These are phyloP conservation scores for Populus pruinosa DNA, from an alignment of 345 rosid genomes.

Conservation along the genomic window DNA sequence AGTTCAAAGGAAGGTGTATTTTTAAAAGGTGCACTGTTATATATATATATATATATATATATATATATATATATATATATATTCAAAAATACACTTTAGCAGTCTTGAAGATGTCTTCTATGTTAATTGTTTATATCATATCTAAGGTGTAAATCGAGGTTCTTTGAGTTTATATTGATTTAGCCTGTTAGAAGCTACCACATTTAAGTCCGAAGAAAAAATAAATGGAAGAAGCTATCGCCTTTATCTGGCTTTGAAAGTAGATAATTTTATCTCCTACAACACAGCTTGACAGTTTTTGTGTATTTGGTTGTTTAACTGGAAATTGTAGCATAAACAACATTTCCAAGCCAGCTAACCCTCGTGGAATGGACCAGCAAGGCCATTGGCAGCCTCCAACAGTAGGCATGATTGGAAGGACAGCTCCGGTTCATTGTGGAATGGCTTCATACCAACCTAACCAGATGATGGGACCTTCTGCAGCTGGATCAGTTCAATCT, in stretches of 20 bases:
- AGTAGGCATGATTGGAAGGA: slow-evolving; percentile 14
- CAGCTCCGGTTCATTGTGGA: slow-evolving; percentile 27
- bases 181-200: too few species aligned
- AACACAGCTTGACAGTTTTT: neutral
- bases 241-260: neutral
- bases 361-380: slow-evolving; percentile 30
- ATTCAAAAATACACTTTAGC: neutral
- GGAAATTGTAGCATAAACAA: neutral
- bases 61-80: too few species aligned
- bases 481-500: slow-evolving; percentile 16
- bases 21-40: too few species aligned
- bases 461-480: slow-evolving; percentile 28
- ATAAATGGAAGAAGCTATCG: neutral
- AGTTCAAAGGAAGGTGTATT: neutral
- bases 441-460: slow-evolving; percentile 27
- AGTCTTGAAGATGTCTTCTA: neutral
- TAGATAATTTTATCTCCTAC: neutral
- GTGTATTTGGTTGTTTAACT: neutral
- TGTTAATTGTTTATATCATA: neutral
- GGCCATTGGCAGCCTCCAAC: slow-evolving; percentile 28
- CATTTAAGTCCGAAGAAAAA: too few species aligned
- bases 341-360: neutral
- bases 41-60: too few species aligned
- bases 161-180: too few species aligned
- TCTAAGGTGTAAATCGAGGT: neutral